Base-by-base conservation (phyloP, 495 filamentous ascomycete genomes). In the Cairneyella variabilis region DNA sequence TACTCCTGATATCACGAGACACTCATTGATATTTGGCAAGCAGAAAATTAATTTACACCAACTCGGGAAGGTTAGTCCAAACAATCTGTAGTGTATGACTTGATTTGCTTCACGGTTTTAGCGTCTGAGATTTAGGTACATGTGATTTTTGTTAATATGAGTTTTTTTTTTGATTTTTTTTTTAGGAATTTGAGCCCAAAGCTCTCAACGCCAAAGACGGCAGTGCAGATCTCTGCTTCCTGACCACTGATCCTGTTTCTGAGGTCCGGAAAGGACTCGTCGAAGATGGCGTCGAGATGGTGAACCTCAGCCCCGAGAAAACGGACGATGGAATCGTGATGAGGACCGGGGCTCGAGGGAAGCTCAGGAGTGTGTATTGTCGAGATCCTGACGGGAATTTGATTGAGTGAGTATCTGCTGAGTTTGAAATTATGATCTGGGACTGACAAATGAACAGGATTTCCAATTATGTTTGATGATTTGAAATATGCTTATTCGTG, bases 11-110 rank as follows among this genome's bases (percentile, higher is more conserved):
- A 64, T 71, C 27, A 66, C 65, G 22, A 69, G 77, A 17, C 71
- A 79, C 57, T 75, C 76, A 10, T 64, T 82, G 0, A 49, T 69
- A 4, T 80, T 80, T 51, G 78, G 76, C 12, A 60, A 38, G 3
- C 75, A 79, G 41, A 80, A 82, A 52, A 78, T 82, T 48, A 82
- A 82, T 52, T 69, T 82, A 1, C 78, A 82, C 51, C 61, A 72
- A 48, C 56, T 62, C 1, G 76, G 75, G 41, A 74, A 63, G 39
- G 59, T 62, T 36, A 16, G 8, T 17, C 42, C 25, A 26, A 20
- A 12, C 10, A 26, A 18, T 36, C 6, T 25, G 26, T 17, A 25
- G 10, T 26, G 8, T 45, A 8, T 10, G 7, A 5, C 25, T 9
- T 45, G 8, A 25, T n/a, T n/a, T n/a, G n/a, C n/a, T n/a, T n/a